Conservation (phyloP, 495 filamentous ascomycete species). For the Hyaloscypha bicolor region DNA sequence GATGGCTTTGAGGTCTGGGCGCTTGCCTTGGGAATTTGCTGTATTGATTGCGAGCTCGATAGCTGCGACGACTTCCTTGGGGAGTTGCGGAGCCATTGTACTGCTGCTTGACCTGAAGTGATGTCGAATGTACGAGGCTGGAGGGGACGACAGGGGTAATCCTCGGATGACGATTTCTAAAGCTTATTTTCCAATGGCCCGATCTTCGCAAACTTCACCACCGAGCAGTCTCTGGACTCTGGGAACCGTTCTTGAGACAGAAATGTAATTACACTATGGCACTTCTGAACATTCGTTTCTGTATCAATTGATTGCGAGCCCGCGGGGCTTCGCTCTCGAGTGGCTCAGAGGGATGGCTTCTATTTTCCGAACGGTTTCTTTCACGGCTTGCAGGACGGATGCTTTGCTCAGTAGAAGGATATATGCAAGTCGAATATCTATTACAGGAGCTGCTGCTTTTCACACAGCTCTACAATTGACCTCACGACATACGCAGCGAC, state of each 20-base stretch:
- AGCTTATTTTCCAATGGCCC: not conserved
- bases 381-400: constrained; percentile 12
- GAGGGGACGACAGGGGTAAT: not conserved
- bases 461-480: constrained; percentile 6
- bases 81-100: constrained; percentile 19
- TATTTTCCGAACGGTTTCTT: constrained; percentile 17
- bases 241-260: not conserved
- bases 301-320: constrained; percentile 14
- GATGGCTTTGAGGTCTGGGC: constrained; percentile 7
- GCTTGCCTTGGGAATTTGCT: constrained; percentile 3
- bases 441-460: not conserved
- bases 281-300: not conserved
- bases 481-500: not conserved
- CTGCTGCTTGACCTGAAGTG: not conserved
- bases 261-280: constrained; percentile 1
- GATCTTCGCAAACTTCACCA: not conserved
- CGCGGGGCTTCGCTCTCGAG: constrained; percentile 11
- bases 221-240: not conserved
- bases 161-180: not conserved
- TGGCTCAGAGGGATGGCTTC: constrained; percentile 19
- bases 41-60: constrained; percentile 23
- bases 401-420: not conserved
- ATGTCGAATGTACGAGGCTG: not conserved
- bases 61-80: constrained; percentile 18
- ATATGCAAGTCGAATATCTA: not conserved